phyloP scores from a whole-genome alignment of 1,139 yeast genomes.

The Wickerhamomyces sp. region DNA sequence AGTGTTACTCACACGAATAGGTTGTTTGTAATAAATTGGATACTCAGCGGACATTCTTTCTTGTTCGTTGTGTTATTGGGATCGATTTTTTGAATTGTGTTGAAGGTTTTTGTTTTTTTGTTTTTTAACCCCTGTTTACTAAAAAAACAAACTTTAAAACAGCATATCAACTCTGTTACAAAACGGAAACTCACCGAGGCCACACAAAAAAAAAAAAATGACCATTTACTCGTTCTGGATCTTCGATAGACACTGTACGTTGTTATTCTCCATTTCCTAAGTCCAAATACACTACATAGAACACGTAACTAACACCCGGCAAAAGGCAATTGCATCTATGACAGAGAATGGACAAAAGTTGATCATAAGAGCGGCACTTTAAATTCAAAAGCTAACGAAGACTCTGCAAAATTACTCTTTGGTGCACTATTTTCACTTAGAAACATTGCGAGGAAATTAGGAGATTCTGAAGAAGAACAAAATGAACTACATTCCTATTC shows the following conservation, averaged over 20 bases:
- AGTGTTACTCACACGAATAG: slow-evolving; percentile 61
- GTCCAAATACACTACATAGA: neutral
- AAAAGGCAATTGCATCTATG: slow-evolving; percentile 60
- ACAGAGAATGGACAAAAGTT: slow-evolving; percentile 49
- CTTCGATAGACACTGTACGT: slow-evolving; percentile 77
- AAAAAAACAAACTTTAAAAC: too few relatives aligned
- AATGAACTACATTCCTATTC: slow-evolving; percentile 62
- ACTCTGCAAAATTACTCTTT: slow-evolving; percentile 72
- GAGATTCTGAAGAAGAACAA: slow-evolving; percentile 29
- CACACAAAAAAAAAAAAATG: slow-evolving; percentile 27
- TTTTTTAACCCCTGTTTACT: too few relatives aligned
- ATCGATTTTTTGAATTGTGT: too few relatives aligned
- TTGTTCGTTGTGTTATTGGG: too few relatives aligned
- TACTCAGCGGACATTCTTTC: too few relatives aligned
- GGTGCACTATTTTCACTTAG: slow-evolving; percentile 84
- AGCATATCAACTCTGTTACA: too few relatives aligned
- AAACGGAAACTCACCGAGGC: neutral
- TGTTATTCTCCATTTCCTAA: neutral
- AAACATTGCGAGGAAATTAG: slow-evolving; percentile 63
- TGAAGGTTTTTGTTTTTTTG: too few relatives aligned
- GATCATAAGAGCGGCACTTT: slow-evolving; percentile 35
- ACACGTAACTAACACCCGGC: slow-evolving; percentile 10
- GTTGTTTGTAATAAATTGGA: slow-evolving; percentile 59
- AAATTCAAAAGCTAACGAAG: slow-evolving; percentile 55
- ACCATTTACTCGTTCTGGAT: slow-evolving; percentile 79